Evolutionary conservation across 192 early-diverging fungal species (phyloP), one percentile per base, ranked within the genome.

Genomic region (Coemansia sp.): DNA sequence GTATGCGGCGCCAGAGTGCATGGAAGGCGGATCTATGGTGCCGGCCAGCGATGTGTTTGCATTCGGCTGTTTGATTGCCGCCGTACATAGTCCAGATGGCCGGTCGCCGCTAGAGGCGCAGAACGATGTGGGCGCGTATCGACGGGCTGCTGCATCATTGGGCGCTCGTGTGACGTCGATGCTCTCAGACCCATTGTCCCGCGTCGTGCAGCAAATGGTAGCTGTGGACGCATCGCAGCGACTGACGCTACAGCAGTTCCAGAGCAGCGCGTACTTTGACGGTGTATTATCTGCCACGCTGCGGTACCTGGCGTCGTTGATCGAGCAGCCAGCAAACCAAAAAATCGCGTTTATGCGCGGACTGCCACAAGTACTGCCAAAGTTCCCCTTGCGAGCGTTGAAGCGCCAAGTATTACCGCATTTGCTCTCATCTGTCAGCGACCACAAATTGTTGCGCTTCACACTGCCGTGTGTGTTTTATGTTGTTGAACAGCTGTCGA

Each of bases 261-360:
- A 90, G 57, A 65, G 65, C 7, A 83, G 82, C 71, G 82, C 80
- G 39, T 91, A 88, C 59, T 95, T 95, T 78, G 88, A 92, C 81
- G 89, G 89, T 52, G 75, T 92, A 13, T 73, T 92, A 2, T 85
- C 93, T 3, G 89, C 88, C 1, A 89, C 92, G 0, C 85, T 95
- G 65, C 83, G 84, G 48, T 94, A 88, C 58, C 82, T 95, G 64
- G 93, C 93, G 59, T 75, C 79, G 14, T 85, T 95, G 64, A 86
- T 89, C 1, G 91, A 91, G 61, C 93, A 94, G 70, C 81, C 89
- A 0, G 68, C 77, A 48, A 90, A 91, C 29, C 86, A 92, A 51
- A 93, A 95, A 60, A 73, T 84, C 8, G 85, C 87, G 24, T 95
- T 95, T 54, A 83, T 95, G 84, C 88, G 89, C 64, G 89, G 88